Percentiles rank a stretch among this genome's conserved stretches.
Evolutionary conservation across 805 yeast genomes (phyloP).

Genomic region (Millerago galiae): DNA sequence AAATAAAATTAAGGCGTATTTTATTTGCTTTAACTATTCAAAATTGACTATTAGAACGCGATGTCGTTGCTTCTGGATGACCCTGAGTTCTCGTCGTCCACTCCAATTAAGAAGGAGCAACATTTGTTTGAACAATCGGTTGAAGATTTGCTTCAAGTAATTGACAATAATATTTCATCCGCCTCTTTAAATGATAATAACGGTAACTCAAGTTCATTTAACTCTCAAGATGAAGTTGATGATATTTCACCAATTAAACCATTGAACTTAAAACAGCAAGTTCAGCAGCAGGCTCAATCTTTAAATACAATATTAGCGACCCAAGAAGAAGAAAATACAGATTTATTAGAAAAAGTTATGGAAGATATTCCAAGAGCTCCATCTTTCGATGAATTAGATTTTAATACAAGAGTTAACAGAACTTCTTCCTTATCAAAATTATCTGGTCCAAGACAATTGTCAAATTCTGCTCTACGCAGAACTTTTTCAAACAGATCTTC

Average conservation of each 20-base stretch:
- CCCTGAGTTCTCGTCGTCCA: slow-evolving; percentile 13
- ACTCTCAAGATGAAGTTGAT: slow-evolving; percentile 8
- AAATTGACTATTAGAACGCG: background rate
- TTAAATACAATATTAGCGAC: background rate
- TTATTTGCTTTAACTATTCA: background rate
- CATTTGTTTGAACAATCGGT: slow-evolving; percentile 26
- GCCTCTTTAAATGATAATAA: slow-evolving; percentile 11
- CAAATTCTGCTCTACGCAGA: slow-evolving; percentile 16
- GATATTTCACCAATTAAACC: slow-evolving; percentile 23
- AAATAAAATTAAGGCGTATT: background rate
- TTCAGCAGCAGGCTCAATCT: slow-evolving; percentile 1
- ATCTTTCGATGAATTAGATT: slow-evolving; percentile 29
- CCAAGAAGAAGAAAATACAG: background rate
- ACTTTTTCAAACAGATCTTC: slow-evolving; percentile 15
- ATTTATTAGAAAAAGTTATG: slow-evolving; percentile 11
- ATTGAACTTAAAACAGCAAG: slow-evolving; percentile 17
- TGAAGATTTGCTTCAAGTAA: slow-evolving; percentile 30
- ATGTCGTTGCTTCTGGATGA: slow-evolving; percentile 8
- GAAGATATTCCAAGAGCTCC: slow-evolving; percentile 22
- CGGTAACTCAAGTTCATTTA: slow-evolving; percentile 1
- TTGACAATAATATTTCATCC: slow-evolving; percentile 22
- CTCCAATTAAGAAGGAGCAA: slow-evolving; percentile 15
- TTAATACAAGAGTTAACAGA: slow-evolving; percentile 25
- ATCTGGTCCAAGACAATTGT: slow-evolving; percentile 26
- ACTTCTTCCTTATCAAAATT: slow-evolving; percentile 21